Percentiles rank a stretch among this genome's conserved stretches.
Evolutionary conservation across 1,284 basidiomycete species (phyloP).

Genomic region (Schizopora paradoxa): DNA sequence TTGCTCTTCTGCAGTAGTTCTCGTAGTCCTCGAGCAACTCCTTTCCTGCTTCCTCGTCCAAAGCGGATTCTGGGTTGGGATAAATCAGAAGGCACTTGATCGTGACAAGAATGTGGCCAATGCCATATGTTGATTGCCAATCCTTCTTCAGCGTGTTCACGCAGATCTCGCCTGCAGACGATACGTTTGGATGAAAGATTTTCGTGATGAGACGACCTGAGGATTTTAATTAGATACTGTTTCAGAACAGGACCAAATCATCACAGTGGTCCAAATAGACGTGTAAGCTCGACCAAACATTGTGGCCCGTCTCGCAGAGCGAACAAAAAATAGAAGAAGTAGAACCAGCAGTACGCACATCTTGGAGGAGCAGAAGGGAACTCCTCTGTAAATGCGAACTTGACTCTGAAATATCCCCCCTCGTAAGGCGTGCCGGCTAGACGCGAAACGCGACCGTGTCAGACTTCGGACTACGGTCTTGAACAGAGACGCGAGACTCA

Average conservation of each 20-base stretch:
- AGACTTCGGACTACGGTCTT: conserved; percentile 22
- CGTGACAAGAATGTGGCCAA: conserved; percentile 85
- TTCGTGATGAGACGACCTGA: conserved; percentile 86
- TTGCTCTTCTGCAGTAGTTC: conserved; percentile 76
- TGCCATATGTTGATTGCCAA: conserved; percentile 90
- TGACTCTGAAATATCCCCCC: conserved; percentile 85
- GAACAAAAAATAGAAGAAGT: conserved; percentile 5
- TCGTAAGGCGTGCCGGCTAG: conserved; percentile 87
- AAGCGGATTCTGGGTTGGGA: conserved; percentile 91
- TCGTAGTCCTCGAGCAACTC: conserved; percentile 85
- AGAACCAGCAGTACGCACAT: conserved; percentile 49
- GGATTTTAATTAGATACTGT: conserved; percentile 13
- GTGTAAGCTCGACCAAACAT: neutral
- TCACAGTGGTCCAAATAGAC: neutral
- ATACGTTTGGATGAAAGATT: conserved; percentile 97
- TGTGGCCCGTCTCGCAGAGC: no score
- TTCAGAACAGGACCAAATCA: conserved; percentile 1
- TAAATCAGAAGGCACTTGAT: conserved; percentile 94
- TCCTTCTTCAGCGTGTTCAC: conserved; percentile 97
- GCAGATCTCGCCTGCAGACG: conserved; percentile 86
- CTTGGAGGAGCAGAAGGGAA: conserved; percentile 89
- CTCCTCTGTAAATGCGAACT: conserved; percentile 84
- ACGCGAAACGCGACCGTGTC: conserved; percentile 23
- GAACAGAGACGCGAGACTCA: conserved; percentile 27
- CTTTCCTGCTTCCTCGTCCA: conserved; percentile 93